phyloP scores from a whole-genome alignment of 371 early-diverging fungal species.

The Saksenaea vasiformis region DNA sequence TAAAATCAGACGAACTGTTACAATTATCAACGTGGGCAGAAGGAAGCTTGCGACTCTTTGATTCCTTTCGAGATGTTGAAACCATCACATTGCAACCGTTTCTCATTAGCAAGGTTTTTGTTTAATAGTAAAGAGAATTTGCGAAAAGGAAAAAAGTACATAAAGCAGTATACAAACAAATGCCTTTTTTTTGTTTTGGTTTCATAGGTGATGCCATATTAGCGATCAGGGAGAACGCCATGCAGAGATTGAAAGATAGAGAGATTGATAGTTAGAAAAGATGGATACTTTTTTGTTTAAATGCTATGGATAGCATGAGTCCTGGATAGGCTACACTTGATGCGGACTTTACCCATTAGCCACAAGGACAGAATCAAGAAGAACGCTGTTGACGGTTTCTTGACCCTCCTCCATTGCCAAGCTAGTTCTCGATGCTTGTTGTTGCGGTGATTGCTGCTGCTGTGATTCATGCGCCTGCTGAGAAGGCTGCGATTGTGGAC shows the following conservation, averaged over 20 bases:
- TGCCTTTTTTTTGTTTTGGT: conserved; percentile 4
- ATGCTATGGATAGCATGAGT: not conserved
- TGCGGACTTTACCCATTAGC: not conserved
- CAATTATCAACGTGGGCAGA: too few relatives aligned
- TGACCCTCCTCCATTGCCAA: not conserved
- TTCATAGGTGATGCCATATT: conserved; percentile 6
- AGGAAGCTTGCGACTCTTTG: too few relatives aligned
- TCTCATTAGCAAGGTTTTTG: not conserved
- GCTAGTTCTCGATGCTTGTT: not conserved
- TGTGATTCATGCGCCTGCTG: not conserved
- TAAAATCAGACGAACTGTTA: too few relatives aligned
- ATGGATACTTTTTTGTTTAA: conserved; percentile 4
- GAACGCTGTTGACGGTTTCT: not conserved
- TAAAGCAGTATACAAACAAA: conserved; percentile 7
- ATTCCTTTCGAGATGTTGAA: too few relatives aligned
- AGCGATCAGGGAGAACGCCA: not conserved
- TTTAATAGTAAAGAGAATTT: conserved; percentile 1
- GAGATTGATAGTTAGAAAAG: not conserved
- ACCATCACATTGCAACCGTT: too few relatives aligned
- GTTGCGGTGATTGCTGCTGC: not conserved
- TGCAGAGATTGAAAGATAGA: not conserved
- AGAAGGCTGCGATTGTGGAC: not conserved
- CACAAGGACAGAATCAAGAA: conserved; percentile 5
- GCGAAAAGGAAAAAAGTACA: not conserved
- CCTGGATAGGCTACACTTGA: not conserved